Percentiles rank a stretch among this genome's conserved stretches.
Conservation (phyloP, 2,329 filamentous ascomycete species). For the Neonectria ditissima region DNA sequence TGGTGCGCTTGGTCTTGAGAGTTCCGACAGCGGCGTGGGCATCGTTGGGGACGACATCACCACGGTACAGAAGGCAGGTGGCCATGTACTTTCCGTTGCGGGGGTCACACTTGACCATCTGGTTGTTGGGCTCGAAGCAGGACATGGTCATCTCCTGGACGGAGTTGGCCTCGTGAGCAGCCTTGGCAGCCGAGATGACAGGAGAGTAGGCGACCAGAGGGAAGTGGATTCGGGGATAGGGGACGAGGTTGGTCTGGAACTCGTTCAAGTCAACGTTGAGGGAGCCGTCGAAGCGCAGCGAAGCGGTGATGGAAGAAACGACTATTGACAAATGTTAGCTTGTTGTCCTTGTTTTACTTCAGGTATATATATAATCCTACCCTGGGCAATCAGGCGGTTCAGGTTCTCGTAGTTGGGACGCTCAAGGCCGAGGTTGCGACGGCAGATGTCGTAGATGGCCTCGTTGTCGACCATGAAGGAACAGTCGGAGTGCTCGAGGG, state of each 20-base stretch:
- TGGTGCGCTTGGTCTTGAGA: constrained; percentile 99
- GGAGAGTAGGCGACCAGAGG: constrained; percentile 96
- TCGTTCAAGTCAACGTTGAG: constrained; percentile 99
- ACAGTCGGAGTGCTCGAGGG: constrained; percentile 99
- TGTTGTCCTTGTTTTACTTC: neutral
- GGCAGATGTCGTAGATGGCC: constrained; percentile 99
- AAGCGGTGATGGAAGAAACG: constrained; percentile 97
- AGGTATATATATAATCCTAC: constrained; percentile 60
- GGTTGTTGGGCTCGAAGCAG: constrained; percentile 99
- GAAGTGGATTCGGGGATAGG: constrained; percentile 99
- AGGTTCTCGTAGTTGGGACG: constrained; percentile 98
- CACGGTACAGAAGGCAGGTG: constrained; percentile 96
- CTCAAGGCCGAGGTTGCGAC: constrained; percentile 96
- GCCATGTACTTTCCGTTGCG: constrained; percentile 99
- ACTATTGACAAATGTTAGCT: constrained; percentile 64
- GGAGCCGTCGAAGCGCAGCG: constrained; percentile 97
- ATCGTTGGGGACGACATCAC: constrained; percentile 97
- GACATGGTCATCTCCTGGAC: constrained; percentile 98
- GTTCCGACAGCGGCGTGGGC: constrained; percentile 91
- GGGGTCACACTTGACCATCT: constrained; percentile 99
- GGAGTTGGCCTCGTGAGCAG: constrained; percentile 96
- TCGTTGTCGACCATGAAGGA: constrained; percentile 99
- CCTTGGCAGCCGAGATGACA: constrained; percentile 94
- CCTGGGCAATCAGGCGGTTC: constrained; percentile 98
- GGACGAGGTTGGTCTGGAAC: constrained; percentile 99